These are phyloP conservation scores for Paramecium pentaurelia DNA, from an alignment of 73 alveolate species.

Conservation along the genomic window DNA sequence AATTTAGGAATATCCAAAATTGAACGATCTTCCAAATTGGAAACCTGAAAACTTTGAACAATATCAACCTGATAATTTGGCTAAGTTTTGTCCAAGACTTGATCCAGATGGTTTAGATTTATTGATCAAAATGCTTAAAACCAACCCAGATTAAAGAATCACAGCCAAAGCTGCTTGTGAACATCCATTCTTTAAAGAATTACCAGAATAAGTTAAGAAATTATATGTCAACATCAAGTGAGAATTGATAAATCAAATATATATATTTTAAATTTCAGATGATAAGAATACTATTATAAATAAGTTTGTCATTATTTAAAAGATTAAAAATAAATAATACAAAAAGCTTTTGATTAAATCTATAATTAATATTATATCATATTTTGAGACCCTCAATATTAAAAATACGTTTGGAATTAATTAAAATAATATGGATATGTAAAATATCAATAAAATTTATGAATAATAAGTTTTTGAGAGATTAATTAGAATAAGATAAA, in stretches of 20 bases:
- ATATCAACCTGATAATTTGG: constrained; percentile 70
- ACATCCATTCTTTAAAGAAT: constrained; percentile 53
- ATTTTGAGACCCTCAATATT: too few relatives aligned
- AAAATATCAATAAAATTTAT: too few relatives aligned
- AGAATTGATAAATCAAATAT: not conserved
- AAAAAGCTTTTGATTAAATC: too few relatives aligned
- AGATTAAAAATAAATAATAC: too few relatives aligned
- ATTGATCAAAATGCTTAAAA: constrained; percentile 54
- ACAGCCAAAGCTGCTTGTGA: constrained; percentile 62
- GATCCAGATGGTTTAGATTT: constrained; percentile 89
- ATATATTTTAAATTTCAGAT: not conserved
- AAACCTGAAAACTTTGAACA: constrained; percentile 63
- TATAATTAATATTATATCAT: too few relatives aligned
- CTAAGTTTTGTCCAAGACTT: constrained; percentile 75
- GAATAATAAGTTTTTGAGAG: too few relatives aligned
- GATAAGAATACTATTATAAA: too few relatives aligned
- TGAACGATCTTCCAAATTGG: constrained; percentile 20
- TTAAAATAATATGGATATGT: too few relatives aligned
- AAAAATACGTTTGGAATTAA: too few relatives aligned
- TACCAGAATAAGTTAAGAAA: constrained; percentile 60
- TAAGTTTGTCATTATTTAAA: too few relatives aligned
- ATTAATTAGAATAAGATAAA: too few relatives aligned
- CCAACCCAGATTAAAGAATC: constrained; percentile 57
- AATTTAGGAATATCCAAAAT: constrained; percentile 36
- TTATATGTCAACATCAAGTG: constrained; percentile 25